A percentile compares a stretch with the other conserved stretches of the same genome.
Evolutionary conservation across 345 rosid genomes (phyloP).

Genomic region (Lenwebbia sp.): DNA sequence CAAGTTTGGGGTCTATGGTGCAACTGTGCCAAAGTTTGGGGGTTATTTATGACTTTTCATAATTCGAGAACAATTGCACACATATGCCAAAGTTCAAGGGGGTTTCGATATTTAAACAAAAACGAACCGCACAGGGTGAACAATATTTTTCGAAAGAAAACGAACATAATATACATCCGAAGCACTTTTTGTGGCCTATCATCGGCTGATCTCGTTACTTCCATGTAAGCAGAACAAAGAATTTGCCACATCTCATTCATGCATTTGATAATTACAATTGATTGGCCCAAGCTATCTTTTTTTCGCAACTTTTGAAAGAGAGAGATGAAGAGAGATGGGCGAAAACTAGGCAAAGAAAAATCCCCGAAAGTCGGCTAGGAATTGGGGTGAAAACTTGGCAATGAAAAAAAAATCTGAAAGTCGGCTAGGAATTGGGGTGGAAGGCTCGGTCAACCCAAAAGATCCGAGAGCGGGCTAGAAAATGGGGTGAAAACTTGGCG

Average conservation of each 20-base stretch:
- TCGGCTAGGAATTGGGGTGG: background rate
- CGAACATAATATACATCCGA: background rate
- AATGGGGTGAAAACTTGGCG: background rate
- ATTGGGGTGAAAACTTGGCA: background rate
- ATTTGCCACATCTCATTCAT: background rate
- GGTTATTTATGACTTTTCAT: background rate
- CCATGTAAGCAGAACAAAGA: background rate
- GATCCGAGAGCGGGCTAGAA: background rate
- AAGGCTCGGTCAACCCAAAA: background rate
- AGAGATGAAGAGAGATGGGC: background rate
- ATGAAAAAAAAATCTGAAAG: accelerated
- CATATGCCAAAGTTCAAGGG: background rate
- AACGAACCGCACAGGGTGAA: background rate
- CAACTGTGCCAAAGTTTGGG: background rate
- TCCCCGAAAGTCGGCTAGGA: background rate
- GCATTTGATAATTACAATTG: background rate
- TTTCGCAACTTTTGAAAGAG: background rate
- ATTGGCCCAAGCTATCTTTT: background rate
- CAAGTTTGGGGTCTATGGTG: background rate
- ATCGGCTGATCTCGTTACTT: background rate
- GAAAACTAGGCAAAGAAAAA: background rate
- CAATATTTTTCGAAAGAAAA: background rate
- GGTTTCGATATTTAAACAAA: background rate
- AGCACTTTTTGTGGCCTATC: background rate
- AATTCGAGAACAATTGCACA: background rate